Evolutionary conservation across 805 yeast species (phyloP).

Genomic region (Saccharomycopsis oosterbeekiorum): DNA sequence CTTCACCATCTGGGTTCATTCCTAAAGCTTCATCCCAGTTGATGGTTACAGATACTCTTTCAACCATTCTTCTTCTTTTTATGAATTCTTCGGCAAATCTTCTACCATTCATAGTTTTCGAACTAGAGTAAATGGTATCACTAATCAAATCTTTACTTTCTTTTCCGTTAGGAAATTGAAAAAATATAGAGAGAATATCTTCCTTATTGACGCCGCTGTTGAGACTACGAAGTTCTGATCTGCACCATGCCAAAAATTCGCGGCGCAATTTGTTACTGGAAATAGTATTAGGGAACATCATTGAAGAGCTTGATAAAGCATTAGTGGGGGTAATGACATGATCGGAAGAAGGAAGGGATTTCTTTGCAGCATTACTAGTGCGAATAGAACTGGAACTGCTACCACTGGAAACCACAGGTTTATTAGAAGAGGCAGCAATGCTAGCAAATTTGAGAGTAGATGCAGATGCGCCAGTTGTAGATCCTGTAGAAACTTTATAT

Average conservation of each 20-base stretch:
- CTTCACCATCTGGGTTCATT: conserved; percentile 30
- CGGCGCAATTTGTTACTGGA: conserved; percentile 38
- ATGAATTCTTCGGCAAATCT: conserved; percentile 86
- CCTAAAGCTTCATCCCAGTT: conserved; percentile 69
- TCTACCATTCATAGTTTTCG: conserved; percentile 88
- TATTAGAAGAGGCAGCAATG: conserved; percentile 3
- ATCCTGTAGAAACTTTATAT: not conserved
- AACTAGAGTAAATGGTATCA: conserved; percentile 82
- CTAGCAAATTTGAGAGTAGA: conserved; percentile 13
- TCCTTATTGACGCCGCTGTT: conserved; percentile 68
- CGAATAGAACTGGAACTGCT: not conserved
- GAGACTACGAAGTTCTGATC: conserved; percentile 52
- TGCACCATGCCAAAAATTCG: conserved; percentile 66
- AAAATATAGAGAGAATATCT: conserved; percentile 69
- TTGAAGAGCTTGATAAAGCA: conserved; percentile 23
- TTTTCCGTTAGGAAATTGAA: conserved; percentile 64
- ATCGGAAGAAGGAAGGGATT: conserved; percentile 21
- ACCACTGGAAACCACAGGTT: not conserved
- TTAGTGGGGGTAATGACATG: too few species aligned
- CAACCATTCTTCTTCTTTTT: conserved; percentile 67
- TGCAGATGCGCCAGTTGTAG: conserved; percentile 26
- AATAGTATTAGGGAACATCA: conserved; percentile 26
- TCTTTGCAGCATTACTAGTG: conserved; percentile 18
- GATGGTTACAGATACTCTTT: conserved; percentile 36
- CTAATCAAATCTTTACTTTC: conserved; percentile 82